Evolutionary conservation across 148 eudicot genomes (phyloP), one percentile per base, ranked within the genome.

Genomic region (Fagopyrum esculentum): DNA sequence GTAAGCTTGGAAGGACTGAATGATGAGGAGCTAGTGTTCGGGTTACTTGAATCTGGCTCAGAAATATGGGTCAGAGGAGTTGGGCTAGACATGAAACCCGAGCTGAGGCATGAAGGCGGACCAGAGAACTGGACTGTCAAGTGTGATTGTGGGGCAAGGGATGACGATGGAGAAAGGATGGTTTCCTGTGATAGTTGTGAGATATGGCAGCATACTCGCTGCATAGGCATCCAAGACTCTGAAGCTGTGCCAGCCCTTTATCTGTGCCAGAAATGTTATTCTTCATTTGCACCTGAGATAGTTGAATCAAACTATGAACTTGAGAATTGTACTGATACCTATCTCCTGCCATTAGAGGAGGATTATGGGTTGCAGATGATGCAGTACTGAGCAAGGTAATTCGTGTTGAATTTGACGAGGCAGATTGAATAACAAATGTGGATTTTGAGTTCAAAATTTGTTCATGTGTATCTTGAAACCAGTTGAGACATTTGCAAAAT

Each of bases 141-240:
- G 48, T 95, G 98, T 80, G 81, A 77, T 49, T 92, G 98, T 75
- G 97, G 98, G 26, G 93, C 98, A 0, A 69, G 49, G 43, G 98
- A 95, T 72, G 98, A 92, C 73, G 97, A 95, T 77, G 98, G 98
- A 45, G 98, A 95, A 80, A 84, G 97, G 81, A 95, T 95, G 98
- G 89, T 92, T 71, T 81, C 97, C 0, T 94, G 98, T 78, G 98
- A 94, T 69, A 75, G 87, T 6, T 94, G 98, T 73, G 98, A 90
- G 77, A 78, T 83, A 4, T 94, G 98, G 98, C 93, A 94, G 79
- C 97, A 94, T 63, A 94, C 97, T 0, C 76, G 84, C 15, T 94
- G 98, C 75, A 78, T 81, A 54, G 97, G 98, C 4, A 91, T 94
- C 57, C 83, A 80, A 29, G 98, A 94, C 57, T 71, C 81, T 11